phyloP scores from a whole-genome alignment of 2,329 filamentous ascomycete genomes.

The Colletotrichum sp. region DNA sequence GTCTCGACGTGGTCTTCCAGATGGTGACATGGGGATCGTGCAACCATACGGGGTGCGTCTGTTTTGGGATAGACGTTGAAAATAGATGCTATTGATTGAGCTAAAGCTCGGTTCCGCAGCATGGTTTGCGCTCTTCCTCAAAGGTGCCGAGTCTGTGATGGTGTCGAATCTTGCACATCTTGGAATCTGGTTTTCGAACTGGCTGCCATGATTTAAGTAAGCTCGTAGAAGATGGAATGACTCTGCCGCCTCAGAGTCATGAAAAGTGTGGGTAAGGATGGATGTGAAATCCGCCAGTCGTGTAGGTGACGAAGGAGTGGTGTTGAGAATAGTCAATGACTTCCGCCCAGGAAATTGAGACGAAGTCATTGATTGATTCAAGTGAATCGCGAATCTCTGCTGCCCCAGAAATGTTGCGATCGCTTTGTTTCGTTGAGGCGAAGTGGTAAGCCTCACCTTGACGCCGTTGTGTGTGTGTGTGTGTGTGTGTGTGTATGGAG shows the following conservation, averaged over 20 bases:
- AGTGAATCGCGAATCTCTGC: not conserved
- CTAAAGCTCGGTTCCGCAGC: not conserved
- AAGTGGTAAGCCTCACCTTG: not conserved
- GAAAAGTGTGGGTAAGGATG: not conserved
- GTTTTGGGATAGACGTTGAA: not conserved
- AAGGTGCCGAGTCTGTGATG: not conserved
- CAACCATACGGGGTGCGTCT: not conserved
- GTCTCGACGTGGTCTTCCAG: not conserved
- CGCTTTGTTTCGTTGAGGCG: not conserved
- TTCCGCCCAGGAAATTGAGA: not conserved
- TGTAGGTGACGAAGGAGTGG: not conserved
- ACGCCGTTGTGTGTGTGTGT: rapidly evolving
- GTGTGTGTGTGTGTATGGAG: not conserved
- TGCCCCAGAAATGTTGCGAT: not conserved
- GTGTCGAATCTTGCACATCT: not conserved
- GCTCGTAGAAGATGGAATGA: not conserved
- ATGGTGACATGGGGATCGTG: not conserved
- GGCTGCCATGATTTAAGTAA: not conserved
- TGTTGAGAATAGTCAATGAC: not conserved
- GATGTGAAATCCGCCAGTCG: not conserved
- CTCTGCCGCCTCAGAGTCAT: not conserved
- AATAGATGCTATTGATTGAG: not conserved
- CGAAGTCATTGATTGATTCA: not conserved
- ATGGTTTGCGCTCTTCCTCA: not conserved
- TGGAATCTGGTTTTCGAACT: not conserved